phyloP scores from a whole-genome alignment of 202 grass and related monocot genomes.

The Musa balbisiana region DNA sequence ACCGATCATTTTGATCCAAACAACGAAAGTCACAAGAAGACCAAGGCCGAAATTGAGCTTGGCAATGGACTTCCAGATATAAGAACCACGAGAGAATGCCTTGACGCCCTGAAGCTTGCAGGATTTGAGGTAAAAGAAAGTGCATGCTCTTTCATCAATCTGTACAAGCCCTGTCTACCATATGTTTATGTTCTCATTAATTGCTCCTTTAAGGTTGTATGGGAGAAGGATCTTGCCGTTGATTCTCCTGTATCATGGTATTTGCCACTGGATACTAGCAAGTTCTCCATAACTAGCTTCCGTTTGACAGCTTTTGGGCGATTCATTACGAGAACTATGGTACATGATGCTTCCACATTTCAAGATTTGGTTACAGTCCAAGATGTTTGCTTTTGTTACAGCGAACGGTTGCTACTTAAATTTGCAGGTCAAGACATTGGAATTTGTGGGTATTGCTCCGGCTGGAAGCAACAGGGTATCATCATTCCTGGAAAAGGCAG shows the following conservation, averaged over 20 bases:
- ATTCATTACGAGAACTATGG: conserved; percentile 68
- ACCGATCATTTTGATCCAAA: conserved; percentile 74
- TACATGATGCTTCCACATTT: conserved; percentile 7
- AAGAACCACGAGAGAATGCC: conserved; percentile 63
- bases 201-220: conserved; percentile 57
- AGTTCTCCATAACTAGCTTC: conserved; percentile 78
- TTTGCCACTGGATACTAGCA: conserved; percentile 73
- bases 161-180: background rate
- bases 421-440: conserved; percentile 76
- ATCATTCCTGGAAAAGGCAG: conserved; percentile 76
- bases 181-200: background rate
- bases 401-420: background rate
- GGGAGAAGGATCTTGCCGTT: conserved; percentile 72
- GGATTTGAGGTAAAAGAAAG: conserved; percentile 69
- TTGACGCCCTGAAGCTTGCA: conserved; percentile 85
- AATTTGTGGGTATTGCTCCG: conserved; percentile 68
- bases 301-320: conserved; percentile 79
- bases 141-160: background rate
- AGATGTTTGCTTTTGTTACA: background rate
- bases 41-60: conserved; percentile 85
- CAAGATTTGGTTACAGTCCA: background rate
- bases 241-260: conserved; percentile 89
- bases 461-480: conserved; percentile 75
- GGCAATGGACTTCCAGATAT: conserved; percentile 91
- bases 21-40: conserved; percentile 75